A percentile compares a stretch with the other conserved stretches of the same genome.
Conservation (phyloP, 192 early-diverging fungal species). For the Dissophora globulifera region DNA sequence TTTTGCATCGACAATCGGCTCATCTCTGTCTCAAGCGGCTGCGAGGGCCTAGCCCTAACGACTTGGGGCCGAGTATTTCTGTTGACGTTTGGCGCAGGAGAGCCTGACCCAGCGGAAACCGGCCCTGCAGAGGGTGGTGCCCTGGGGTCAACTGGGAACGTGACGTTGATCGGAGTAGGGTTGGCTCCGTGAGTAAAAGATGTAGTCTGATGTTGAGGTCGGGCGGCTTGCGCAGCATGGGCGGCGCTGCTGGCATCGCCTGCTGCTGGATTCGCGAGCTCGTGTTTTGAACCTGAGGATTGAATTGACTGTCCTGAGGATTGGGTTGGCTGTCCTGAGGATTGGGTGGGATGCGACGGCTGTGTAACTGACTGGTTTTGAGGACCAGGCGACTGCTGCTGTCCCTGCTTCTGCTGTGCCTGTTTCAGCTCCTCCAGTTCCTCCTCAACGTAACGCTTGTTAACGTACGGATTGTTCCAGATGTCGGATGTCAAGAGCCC, state of each 20-base stretch:
- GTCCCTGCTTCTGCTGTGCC: slow-evolving; percentile 4
- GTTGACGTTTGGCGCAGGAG: slow-evolving; percentile 16
- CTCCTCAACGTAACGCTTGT: slow-evolving; percentile 32
- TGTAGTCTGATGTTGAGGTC: neutral
- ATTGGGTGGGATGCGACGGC: neutral
- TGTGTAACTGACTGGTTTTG: neutral
- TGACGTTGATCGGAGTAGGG: neutral
- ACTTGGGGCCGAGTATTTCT: slow-evolving; percentile 25
- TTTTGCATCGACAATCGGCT: slow-evolving; percentile 12
- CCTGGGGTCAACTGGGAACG: slow-evolving; percentile 1
- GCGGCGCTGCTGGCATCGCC: neutral
- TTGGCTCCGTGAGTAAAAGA: neutral
- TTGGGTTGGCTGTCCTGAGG: neutral
- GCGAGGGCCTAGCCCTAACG: slow-evolving; percentile 4
- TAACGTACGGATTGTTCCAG: slow-evolving; percentile 47
- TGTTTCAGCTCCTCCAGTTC: slow-evolving; percentile 16
- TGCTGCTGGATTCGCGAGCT: neutral
- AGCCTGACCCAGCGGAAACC: neutral
- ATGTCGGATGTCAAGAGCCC: slow-evolving; percentile 30
- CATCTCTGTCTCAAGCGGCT: slow-evolving; percentile 12
- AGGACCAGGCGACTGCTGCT: slow-evolving; percentile 1
- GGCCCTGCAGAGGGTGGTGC: neutral
- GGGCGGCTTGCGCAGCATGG: neutral
- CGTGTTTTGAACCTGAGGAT: slow-evolving; percentile 17
- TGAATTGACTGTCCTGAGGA: slow-evolving; percentile 1